These are phyloP conservation scores for Nakaseomyces glabratus DNA, from an alignment of 1,139 yeast genomes.

Conservation along the genomic window DNA sequence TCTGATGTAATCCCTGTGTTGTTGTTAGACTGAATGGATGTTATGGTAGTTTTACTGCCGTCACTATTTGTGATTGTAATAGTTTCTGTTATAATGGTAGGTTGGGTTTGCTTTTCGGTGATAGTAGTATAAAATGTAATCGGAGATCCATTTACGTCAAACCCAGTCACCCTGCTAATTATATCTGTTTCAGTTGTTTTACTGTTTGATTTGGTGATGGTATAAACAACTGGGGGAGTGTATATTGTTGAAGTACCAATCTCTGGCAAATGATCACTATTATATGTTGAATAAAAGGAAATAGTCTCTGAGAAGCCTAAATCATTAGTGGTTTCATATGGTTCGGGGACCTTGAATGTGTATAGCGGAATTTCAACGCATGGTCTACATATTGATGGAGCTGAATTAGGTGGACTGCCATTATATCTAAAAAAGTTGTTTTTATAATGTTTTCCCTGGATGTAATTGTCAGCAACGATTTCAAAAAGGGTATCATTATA, in stretches of 20 bases:
- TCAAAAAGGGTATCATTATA: not conserved
- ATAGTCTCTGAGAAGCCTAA: slow-evolving; percentile 1
- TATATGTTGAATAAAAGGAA: not conserved
- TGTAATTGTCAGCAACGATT: not conserved
- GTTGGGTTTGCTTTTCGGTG: too few species aligned
- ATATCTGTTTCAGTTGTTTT: slow-evolving; percentile 3
- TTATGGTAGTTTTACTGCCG: too few species aligned
- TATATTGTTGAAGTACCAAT: slow-evolving; percentile 4
- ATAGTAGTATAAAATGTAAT: slow-evolving; percentile 3
- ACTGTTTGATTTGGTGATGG: not conserved
- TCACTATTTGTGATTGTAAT: too few species aligned
- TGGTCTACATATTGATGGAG: not conserved
- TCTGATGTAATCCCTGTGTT: too few species aligned
- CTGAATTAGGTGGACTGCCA: not conserved
- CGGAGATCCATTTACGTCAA: not conserved
- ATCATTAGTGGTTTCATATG: not conserved
- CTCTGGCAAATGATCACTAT: slow-evolving; percentile 1
- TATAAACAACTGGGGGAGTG: slow-evolving; percentile 1
- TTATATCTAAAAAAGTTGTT: not conserved
- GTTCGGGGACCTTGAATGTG: not conserved
- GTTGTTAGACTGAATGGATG: too few species aligned
- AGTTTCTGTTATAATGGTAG: too few species aligned
- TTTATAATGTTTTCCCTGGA: not conserved
- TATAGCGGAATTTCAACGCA: slow-evolving; percentile 2
- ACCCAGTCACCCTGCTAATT: slow-evolving; percentile 1